phyloP scores from a whole-genome alignment of 2,329 filamentous ascomycete species.

The Sclerotinia trifoliorum region DNA sequence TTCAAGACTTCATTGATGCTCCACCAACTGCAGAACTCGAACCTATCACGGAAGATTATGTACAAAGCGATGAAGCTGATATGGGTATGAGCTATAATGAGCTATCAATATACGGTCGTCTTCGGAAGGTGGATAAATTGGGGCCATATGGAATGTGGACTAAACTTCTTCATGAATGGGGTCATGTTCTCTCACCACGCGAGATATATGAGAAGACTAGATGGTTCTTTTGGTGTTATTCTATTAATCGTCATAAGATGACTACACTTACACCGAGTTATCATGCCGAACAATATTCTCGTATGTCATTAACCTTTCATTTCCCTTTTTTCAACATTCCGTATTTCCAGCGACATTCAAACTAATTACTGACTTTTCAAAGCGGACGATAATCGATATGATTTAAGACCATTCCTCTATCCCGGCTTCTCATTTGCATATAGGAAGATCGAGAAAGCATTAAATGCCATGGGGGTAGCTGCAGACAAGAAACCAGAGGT shows the following conservation, averaged over 20 bases:
- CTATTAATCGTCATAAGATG: conserved; percentile 60
- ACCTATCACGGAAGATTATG: conserved; percentile 58
- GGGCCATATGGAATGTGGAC: conserved; percentile 40
- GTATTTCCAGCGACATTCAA: not conserved
- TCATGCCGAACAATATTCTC: conserved; percentile 35
- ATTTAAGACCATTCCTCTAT: conserved; percentile 55
- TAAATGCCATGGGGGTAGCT: conserved; percentile 14
- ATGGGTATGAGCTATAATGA: conserved; percentile 56
- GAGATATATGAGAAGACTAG: conserved; percentile 18
- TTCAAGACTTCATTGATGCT: conserved; percentile 64
- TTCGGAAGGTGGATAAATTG: conserved; percentile 48
- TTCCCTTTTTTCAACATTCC: not conserved
- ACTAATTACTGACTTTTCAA: conserved; percentile 44
- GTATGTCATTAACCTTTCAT: not conserved
- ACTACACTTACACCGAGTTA: conserved; percentile 31
- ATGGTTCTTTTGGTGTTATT: conserved; percentile 43
- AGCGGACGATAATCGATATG: conserved; percentile 58
- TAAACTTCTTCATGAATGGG: conserved; percentile 20
- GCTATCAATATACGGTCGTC: conserved; percentile 46
- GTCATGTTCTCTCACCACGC: conserved; percentile 18
- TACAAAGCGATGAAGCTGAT: conserved; percentile 46
- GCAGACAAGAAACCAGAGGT: conserved; percentile 12
- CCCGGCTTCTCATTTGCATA: conserved; percentile 35
- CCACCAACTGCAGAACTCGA: conserved; percentile 62
- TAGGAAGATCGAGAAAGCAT: conserved; percentile 19